Conservation (phyloP, 2,329 filamentous ascomycete genomes). For the Bipolaris bicolor region DNA sequence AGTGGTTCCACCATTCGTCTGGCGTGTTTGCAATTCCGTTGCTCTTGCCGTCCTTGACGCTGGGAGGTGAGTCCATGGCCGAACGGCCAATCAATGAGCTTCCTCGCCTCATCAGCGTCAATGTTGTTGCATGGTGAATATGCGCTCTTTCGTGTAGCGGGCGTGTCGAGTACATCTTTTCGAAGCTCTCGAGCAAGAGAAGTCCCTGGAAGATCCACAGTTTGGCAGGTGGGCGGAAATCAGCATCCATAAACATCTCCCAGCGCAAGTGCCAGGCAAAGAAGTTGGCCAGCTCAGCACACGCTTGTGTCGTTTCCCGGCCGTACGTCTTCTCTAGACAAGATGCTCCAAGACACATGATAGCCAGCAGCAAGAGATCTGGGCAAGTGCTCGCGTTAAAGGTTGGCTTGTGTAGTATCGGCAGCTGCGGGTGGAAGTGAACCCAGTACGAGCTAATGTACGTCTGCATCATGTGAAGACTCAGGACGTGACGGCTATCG, state of each 20-base stretch:
- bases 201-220: conserved; percentile 95
- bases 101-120: conserved; percentile 93
- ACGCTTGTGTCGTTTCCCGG: conserved; percentile 72
- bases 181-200: conserved; percentile 86
- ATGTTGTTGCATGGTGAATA: conserved; percentile 93
- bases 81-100: conserved; percentile 88
- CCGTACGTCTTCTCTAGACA: conserved; percentile 85
- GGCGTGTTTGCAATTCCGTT: conserved; percentile 64
- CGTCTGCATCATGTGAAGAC: conserved; percentile 91
- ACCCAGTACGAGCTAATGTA: conserved; percentile 91
- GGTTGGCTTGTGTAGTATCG: conserved; percentile 92
- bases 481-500: conserved; percentile 68
- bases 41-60: conserved; percentile 67
- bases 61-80: conserved; percentile 82
- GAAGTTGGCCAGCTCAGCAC: conserved; percentile 86
- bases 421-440: conserved; percentile 91
- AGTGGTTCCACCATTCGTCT: conserved; percentile 93
- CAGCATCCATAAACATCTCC: conserved; percentile 91
- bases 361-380: conserved; percentile 80
- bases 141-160: conserved; percentile 92
- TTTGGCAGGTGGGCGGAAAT: conserved; percentile 90
- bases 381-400: conserved; percentile 88
- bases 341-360: conserved; percentile 91
- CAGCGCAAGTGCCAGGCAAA: conserved; percentile 92
- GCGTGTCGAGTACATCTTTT: conserved; percentile 96